Base-by-base conservation (phyloP, 2,329 filamentous ascomycete genomes). In the Cladorrhinum sp. region DNA sequence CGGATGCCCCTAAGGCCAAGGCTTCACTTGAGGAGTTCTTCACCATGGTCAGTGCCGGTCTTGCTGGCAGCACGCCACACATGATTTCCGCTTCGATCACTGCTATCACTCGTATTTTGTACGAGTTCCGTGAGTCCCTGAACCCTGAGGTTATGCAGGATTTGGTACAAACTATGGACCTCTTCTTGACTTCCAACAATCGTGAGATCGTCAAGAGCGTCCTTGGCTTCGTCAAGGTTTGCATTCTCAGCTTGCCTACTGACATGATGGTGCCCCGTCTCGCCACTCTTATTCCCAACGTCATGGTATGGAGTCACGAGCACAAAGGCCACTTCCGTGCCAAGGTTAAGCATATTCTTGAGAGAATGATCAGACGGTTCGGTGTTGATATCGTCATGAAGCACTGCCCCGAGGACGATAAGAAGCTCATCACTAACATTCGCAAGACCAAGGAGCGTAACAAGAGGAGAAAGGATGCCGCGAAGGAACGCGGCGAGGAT, bases 1-100 rank as follows among this genome's bases (percentile, higher is more conserved):
- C 84, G 52, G 87, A 96, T 73, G 89, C 92, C 0, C 88, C 91
- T 2, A 80, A 87, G 29, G 92, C 89, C 3, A 81, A 85, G 2
- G 93, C 95, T 20, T 93, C 84, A 48, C 84, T 99, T 38, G 93
- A 98, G 70, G 95, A 98, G 75, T 98, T 92, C 77, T 91, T 98
- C 78, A 97, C 93, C 58, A 99, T 99, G 95, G 90, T 98, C 27
- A 96, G 91, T 66, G 95, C 95, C 53, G 95, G 95, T 77, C 84
- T 99, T 57, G 95, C 93, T 1, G 93, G 93, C 59, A 90, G 88
- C 68, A 93, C 92, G 10, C 93, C 95, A 29, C 93, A 98, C 78
- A 97, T 98, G 92, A 93, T 98, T 64, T 96, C 92, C 6, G 95
- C 95, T 0, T 92, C 91, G n/a, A 93, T 99, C 72, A 98, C 92